Base-by-base conservation (phyloP, 495 filamentous ascomycete genomes). In the Neurospora tetraspora region DNA sequence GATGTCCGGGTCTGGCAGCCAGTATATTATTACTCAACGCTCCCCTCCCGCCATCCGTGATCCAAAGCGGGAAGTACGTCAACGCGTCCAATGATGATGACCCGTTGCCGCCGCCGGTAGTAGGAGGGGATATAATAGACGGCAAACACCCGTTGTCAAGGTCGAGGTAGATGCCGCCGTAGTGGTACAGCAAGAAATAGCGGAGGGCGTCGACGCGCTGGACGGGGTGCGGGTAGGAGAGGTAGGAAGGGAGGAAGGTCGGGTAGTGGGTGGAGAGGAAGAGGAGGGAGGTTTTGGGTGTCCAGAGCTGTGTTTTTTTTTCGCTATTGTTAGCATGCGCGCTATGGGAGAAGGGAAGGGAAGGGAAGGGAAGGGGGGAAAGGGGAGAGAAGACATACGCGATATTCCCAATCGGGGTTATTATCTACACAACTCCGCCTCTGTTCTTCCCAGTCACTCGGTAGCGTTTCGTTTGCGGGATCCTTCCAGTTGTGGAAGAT, bases 1-100 rank as follows among this genome's bases (percentile, higher is more conserved):
- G 92, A 76, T 97, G 94, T 70, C 91, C 86, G 1, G 93, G 92
- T 4, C 91, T 85, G 16, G 91, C 83, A 53, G 92, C 94, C 88
- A 97, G 95, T 37, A 91, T 92, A 79, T 97, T 93, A 82, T 97
- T 97, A 70, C 90, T 93, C 76, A 97, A 92, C 61, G 94, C 94
- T 10, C 93, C 96, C 11, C 94, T 93, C 1, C 87, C 85, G 12
- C 92, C 94, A 71, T 89, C 89, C 74, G 93, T 91, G 23, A 95
- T 85, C 92, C 93, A 97, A 39, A 91, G 89, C 14, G 90, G 90
- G 81, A 95, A 97, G 45, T 88, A 86, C 43, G 95, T 88, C 5
- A 96, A 86, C 68, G 94, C 93, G 8, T 61, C 23, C 18, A 39
- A 42, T 5, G 23, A 53, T 1, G 27, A 27, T 34, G 34, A 34